Evolutionary conservation across 75 land plant species (phyloP), one percentile per base, ranked within the genome.

Genomic region (Isoetes taiwanensis): DNA sequence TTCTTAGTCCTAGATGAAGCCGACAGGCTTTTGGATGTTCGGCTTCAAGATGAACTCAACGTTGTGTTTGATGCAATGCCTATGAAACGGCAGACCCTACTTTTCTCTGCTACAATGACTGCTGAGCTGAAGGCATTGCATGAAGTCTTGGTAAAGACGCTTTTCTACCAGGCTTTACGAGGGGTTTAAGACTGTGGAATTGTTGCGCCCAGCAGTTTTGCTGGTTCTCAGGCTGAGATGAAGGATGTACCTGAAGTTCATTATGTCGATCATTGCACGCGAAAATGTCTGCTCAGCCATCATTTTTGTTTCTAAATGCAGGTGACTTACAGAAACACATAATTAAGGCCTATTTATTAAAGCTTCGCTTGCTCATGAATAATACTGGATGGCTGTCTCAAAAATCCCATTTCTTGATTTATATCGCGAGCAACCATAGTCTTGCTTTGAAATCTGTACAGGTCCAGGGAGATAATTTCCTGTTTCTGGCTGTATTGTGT

Each of bases 101-200:
- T 94, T 29, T 94, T 94, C 66, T 88, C 96, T 64, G 99, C 96
- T 14, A 94, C 99, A 20, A 88, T 84, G 99, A 94, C 99, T 8
- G 59, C 30, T 43, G 66, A 94, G 25, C 72, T 94, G 32, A 61
- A 75, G 48, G 78, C 84, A 12, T 56, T 94, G 41, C 90, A 76
- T 48, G 86, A 93, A 65, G 57, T 88, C 39, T 93, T 86, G 30
- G 82, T 84, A 28, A 79, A 75, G 43, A 81, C 96, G 28, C 88
- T 72, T 59, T 84, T 84, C 39, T 94, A 72, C 66, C 79, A 83
- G 58, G 90, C 90, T 37, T n/a, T 94, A 84, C 66, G 84, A 89
- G 56, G 99, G 99, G n/a, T 71, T 84, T 40, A 76, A 84, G 60
- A 94, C 86, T 14, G 99, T 94, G 54, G 99, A 89, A 10, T 66